Evolutionary conservation across 2,329 filamentous ascomycete species (phyloP).

Genomic region (Septoria linicola): DNA sequence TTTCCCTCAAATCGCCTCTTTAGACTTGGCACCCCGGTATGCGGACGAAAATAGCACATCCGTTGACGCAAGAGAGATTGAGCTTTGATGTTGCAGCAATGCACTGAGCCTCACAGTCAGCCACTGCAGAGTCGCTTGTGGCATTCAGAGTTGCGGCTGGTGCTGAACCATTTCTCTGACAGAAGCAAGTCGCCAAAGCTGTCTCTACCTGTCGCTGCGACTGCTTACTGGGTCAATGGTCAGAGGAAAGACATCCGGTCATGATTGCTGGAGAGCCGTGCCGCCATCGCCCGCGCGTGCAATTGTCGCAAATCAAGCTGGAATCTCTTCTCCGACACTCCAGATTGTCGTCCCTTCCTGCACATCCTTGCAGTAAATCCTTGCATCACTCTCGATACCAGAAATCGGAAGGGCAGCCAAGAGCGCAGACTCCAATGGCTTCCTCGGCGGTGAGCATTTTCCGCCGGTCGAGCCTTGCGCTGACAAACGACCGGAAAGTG

Average conservation of each 20-base stretch:
- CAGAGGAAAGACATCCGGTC: no score
- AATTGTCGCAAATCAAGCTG: no score
- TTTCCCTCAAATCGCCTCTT: neutral
- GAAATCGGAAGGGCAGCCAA: neutral
- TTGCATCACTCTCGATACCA: neutral
- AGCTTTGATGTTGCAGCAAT: neutral
- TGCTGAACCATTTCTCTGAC: no score
- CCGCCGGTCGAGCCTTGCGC: neutral
- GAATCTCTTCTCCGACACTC: neutral
- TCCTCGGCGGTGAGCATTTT: neutral
- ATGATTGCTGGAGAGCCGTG: no score
- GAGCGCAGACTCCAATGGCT: neutral
- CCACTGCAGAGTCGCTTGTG: neutral
- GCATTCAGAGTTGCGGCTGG: no score
- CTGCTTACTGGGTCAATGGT: no score
- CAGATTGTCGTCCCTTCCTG: neutral
- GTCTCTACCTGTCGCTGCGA: no score
- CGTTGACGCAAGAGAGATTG: neutral
- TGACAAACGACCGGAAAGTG: neutral
- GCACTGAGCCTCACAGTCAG: neutral
- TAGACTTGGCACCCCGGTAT: neutral
- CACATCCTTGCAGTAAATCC: neutral
- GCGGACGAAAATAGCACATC: neutral
- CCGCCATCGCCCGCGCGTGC: no score
- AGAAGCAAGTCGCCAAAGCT: no score